Conservation (phyloP, 2,329 filamentous ascomycete genomes). For the Arthrobotrys conoides region DNA sequence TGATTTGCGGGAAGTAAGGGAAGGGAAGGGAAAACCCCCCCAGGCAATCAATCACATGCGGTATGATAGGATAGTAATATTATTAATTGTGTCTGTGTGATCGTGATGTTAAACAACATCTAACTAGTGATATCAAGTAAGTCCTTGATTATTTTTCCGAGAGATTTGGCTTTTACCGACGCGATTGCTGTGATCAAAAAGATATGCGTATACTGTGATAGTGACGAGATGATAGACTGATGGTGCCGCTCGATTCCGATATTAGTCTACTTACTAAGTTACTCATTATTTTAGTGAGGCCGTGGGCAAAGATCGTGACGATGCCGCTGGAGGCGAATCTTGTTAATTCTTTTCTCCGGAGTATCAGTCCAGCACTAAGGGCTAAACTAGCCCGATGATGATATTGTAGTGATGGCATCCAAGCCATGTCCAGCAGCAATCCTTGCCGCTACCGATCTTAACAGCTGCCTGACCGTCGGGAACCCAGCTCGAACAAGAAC, state of each 20-base stretch:
- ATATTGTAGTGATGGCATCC: conserved; percentile 15
- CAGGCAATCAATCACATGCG: conserved; percentile 22
- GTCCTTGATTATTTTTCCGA: conserved; percentile 24
- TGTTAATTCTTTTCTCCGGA: background rate
- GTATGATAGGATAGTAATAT: background rate
- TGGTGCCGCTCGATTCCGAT: conserved; percentile 1
- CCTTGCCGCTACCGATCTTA: conserved; percentile 17
- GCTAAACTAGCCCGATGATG: too few relatives aligned
- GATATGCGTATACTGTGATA: conserved; percentile 5
- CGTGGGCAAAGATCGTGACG: conserved; percentile 4
- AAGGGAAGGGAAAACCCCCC: background rate
- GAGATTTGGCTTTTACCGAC: background rate
- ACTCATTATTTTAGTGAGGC: background rate
- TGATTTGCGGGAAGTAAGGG: conserved; percentile 19
- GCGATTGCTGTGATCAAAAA: background rate
- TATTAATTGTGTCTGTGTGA: conserved; percentile 1
- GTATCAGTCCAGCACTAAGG: too few relatives aligned
- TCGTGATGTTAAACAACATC: conserved; percentile 4
- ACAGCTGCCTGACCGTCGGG: conserved; percentile 15
- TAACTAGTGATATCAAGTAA: too few relatives aligned
- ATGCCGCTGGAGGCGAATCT: background rate
- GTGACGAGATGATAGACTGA: conserved; percentile 22
- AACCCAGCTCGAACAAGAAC: conserved; percentile 7
- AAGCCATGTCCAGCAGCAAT: background rate
- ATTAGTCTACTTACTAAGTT: background rate